Evolutionary conservation across 495 filamentous ascomycete species (phyloP).

Genomic region (Xylaria telfairii): DNA sequence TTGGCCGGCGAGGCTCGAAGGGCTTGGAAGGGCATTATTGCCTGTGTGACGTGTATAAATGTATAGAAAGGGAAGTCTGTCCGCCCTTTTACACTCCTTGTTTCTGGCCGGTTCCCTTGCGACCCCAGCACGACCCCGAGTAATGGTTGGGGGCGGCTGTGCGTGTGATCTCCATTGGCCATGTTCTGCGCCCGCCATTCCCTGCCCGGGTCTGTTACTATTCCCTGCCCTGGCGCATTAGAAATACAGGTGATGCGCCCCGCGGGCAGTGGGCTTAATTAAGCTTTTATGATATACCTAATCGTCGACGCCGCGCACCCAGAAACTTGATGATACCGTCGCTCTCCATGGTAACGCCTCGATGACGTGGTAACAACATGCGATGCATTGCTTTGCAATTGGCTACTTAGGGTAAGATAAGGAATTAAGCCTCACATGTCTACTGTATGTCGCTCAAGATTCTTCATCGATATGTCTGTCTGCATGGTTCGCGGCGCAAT

Average conservation of each 20-base stretch:
- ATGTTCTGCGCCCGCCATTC: background rate
- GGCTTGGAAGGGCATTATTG: background rate
- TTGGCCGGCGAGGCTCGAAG: slow-evolving; percentile 4
- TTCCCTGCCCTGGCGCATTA: background rate
- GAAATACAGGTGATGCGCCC: background rate
- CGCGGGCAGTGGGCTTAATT: background rate
- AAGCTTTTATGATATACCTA: background rate
- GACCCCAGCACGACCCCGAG: background rate
- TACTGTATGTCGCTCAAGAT: background rate
- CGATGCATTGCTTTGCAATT: background rate
- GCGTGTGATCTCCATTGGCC: background rate
- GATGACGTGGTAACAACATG: background rate
- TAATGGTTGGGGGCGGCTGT: slow-evolving; percentile 5
- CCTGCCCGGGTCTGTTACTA: background rate
- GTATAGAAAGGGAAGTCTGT: slow-evolving; percentile 1
- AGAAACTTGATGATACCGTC: background rate
- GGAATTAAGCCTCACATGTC: background rate
- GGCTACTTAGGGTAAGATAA: too few relatives aligned
- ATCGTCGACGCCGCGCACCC: background rate
- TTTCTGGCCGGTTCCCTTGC: background rate
- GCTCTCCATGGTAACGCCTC: background rate
- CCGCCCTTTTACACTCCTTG: slow-evolving; percentile 2
- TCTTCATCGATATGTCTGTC: background rate
- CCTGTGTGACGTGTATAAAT: background rate
- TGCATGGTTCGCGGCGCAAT: too few relatives aligned